phyloP scores from a whole-genome alignment of 1,139 yeast species.

The Pichia inconspicua region DNA sequence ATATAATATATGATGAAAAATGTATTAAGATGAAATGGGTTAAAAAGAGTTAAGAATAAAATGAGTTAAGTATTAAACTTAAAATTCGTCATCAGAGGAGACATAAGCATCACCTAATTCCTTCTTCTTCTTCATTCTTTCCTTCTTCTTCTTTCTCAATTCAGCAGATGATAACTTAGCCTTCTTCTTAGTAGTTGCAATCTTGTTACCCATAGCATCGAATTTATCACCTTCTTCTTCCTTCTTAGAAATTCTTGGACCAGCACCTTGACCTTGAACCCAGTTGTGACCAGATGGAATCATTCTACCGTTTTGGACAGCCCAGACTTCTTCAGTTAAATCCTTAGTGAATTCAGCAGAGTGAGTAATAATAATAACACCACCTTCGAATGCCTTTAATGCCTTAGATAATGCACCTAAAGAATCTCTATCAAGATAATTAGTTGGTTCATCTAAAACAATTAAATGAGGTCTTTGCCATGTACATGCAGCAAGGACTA shows the following conservation, averaged over 20 bases:
- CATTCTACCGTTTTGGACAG: conserved; percentile 95
- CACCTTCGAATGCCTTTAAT: conserved; percentile 97
- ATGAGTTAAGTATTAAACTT: conserved; percentile 15
- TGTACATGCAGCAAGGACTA: conserved; percentile 99
- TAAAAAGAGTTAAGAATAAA: conserved; percentile 1
- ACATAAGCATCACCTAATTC: conserved; percentile 98
- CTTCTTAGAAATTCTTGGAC: conserved; percentile 98
- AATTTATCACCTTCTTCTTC: conserved; percentile 93
- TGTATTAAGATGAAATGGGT: neutral
- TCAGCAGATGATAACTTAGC: conserved; percentile 97
- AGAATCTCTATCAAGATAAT: conserved; percentile 98
- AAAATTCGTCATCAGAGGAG: conserved; percentile 81
- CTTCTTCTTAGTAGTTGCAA: conserved; percentile 93
- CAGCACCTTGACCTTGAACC: conserved; percentile 99
- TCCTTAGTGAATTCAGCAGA: conserved; percentile 99
- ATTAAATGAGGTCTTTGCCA: conserved; percentile 99
- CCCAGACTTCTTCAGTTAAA: conserved; percentile 99
- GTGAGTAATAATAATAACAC: conserved; percentile 98
- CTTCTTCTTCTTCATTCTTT: conserved; percentile 99
- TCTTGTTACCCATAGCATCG: conserved; percentile 99
- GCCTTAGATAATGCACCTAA: conserved; percentile 99
- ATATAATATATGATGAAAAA: neutral
- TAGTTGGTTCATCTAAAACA: conserved; percentile 98
- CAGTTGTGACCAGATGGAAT: conserved; percentile 99
- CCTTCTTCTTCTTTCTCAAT: conserved; percentile 99